Evolutionary conservation across 768 basidiomycete genomes (phyloP), one percentile per base, ranked within the genome.

Genomic region (Boletus rex-veris): DNA sequence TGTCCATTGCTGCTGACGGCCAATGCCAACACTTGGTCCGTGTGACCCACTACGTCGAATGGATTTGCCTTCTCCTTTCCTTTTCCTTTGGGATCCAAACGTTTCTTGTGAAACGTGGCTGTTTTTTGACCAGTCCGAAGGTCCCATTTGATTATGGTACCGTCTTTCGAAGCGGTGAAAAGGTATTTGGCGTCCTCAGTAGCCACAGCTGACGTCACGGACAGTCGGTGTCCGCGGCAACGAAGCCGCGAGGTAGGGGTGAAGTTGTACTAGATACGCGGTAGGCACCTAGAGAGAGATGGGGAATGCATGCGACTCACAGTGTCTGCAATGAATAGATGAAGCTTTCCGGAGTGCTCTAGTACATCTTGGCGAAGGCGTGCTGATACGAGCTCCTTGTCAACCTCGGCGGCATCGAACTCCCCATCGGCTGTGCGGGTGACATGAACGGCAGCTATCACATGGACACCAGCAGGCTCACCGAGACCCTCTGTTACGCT

Each of bases 391-490:
- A 98, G 77, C 59, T 98, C 96, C 62, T 83, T 82, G 76, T 99
- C 97, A 26, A 98, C 85, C 61, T 98, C 95, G 2, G 91, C 94
- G 5, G 97, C 97, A 67, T 99, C 96, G 58, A 85, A 94, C 57
- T 93, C 93, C 33, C 89, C 91, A 24, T 94, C 94, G 54, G 85
- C 92, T 62, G 26, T 21, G 26, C 10, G 44, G 31, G 33, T 8
- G 35, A 12, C 31, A 52, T 55, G 37, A 65, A 46, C 4, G 9
- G 7, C 8, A 18, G 24, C 14, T 30, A 48, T 35, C 11, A 52
- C 38, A 48, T 8, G 45, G 3, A 39, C 33, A 49, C 5, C 28
- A 47, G 37, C 18, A 46, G 48, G 75, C 82, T 69, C 61, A 83
- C 86, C 76, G 28, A 95, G 70, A 36, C 80, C 83, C 54, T 86